A percentile compares a stretch with the other conserved stretches of the same genome.
These are phyloP conservation scores for Vanilla planifolia DNA, from an alignment of 106 monocot genomes.

Conservation along the genomic window DNA sequence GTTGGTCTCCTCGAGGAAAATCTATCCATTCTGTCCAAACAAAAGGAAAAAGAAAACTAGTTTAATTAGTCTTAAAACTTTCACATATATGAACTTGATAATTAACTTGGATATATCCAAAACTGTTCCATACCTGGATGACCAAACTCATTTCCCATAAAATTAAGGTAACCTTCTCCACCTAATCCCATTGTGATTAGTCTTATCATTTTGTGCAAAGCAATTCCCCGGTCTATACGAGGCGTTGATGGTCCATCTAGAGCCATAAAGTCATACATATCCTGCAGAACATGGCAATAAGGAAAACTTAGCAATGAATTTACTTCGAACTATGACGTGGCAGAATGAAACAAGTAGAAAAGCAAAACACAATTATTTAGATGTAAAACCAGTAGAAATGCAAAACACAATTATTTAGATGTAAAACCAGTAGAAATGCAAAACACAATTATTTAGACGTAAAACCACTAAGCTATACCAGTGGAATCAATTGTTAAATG, in stretches of 20 bases:
- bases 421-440: no score
- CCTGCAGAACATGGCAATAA: conserved; percentile 24
- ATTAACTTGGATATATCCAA: background rate
- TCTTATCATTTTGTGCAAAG: conserved; percentile 97
- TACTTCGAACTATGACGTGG: background rate
- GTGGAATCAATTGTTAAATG: no score
- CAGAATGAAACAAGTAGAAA: no score
- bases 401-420: no score
- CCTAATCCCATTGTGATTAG: conserved; percentile 91
- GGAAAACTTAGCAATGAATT: background rate
- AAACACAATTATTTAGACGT: no score
- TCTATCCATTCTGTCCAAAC: conserved; percentile 89
- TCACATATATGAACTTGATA: background rate
- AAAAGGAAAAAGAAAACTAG: conserved; percentile 2
- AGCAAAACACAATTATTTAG: background rate
- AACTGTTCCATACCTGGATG: conserved; percentile 65
- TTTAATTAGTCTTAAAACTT: background rate
- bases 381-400: no score
- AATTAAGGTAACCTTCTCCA: conserved; percentile 99
- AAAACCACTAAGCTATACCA: no score
- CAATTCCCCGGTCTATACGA: conserved; percentile 90
- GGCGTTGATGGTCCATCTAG: conserved; percentile 88
- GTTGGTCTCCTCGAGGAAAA: conserved; percentile 84
- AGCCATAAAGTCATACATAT: conserved; percentile 97
- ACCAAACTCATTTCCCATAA: conserved; percentile 99